A percentile compares a stretch with the other conserved stretches of the same genome.
These are phyloP conservation scores for Inga laurina DNA, from an alignment of 306 rosid species.

Conservation along the genomic window DNA sequence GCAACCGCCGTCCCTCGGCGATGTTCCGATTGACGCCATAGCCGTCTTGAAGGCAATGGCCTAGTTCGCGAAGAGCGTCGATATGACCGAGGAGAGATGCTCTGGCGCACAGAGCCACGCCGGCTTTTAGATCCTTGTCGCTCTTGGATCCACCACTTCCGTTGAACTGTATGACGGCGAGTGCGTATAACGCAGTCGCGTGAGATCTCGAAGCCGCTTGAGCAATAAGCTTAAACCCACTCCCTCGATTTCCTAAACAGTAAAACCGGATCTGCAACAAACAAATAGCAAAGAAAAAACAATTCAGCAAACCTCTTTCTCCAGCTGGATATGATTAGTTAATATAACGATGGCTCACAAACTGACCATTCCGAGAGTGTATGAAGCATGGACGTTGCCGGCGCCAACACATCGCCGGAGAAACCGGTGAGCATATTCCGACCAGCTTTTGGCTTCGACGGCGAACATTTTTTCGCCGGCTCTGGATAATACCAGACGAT, in stretches of 20 bases:
- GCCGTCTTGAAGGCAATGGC: slow-evolving; percentile 92
- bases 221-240: slow-evolving; percentile 73
- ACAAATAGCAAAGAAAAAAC: background rate
- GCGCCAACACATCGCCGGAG: slow-evolving; percentile 62
- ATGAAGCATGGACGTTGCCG: slow-evolving; percentile 78
- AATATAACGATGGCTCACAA: too few species aligned
- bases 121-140: slow-evolving; percentile 70
- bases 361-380: slow-evolving; percentile 94
- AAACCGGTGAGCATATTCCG: slow-evolving; percentile 62
- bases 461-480: slow-evolving; percentile 57
- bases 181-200: slow-evolving; percentile 80
- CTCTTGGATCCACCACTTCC: slow-evolving; percentile 80
- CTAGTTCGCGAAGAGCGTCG: slow-evolving; percentile 86
- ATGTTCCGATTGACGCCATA: slow-evolving; percentile 66
- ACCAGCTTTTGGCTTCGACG: slow-evolving; percentile 61
- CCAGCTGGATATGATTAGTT: background rate
- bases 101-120: slow-evolving; percentile 73
- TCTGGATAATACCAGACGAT: slow-evolving; percentile 66
- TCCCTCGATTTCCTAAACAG: slow-evolving; percentile 64
- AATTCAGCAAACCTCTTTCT: background rate
- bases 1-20: slow-evolving; percentile 60
- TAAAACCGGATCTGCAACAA: slow-evolving; percentile 76
- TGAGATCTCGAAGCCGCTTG: slow-evolving; percentile 71
- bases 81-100: slow-evolving; percentile 77
- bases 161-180: slow-evolving; percentile 88